Evolutionary conservation across 2,329 filamentous ascomycete genomes (phyloP).

Genomic region (Pseudogymnoascus destructans): DNA sequence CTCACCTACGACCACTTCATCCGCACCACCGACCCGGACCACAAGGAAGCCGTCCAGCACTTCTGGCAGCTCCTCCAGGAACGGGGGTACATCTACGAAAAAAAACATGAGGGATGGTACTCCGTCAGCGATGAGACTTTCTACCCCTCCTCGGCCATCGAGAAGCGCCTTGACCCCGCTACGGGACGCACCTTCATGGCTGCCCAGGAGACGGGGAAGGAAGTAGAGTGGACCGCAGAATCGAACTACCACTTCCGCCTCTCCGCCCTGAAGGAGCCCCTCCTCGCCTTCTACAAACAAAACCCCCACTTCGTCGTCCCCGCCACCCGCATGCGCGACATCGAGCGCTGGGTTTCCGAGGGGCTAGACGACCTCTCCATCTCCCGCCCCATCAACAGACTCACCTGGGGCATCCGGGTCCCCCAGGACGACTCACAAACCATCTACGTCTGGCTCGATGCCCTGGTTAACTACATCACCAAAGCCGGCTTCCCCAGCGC

Average conservation of each 20-base stretch:
- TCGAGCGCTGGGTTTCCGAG: constrained; percentile 61
- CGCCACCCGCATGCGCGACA: constrained; percentile 57
- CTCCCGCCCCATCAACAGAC: constrained; percentile 63
- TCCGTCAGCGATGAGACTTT: constrained; percentile 94
- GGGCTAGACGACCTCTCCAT: constrained; percentile 80
- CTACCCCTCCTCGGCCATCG: constrained; percentile 66
- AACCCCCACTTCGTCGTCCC: constrained; percentile 73
- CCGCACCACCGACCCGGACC: constrained; percentile 73
- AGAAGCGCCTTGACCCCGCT: constrained; percentile 59
- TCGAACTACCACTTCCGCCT: constrained; percentile 90
- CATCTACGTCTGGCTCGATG: constrained; percentile 97
- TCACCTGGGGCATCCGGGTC: constrained; percentile 81
- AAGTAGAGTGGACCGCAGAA: constrained; percentile 90
- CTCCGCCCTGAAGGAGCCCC: constrained; percentile 63
- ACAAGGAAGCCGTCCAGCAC: constrained; percentile 73
- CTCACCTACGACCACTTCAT: constrained; percentile 79
- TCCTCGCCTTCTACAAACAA: constrained; percentile 66
- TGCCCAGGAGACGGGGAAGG: constrained; percentile 75
- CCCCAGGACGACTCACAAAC: constrained; percentile 76
- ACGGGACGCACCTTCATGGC: constrained; percentile 76
- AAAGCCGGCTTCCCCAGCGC: constrained; percentile 76
- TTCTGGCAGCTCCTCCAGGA: constrained; percentile 77
- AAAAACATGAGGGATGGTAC: constrained; percentile 90
- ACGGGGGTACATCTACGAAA: constrained; percentile 66
- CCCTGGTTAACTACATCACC: constrained; percentile 85